Evolutionary conservation across 495 filamentous ascomycete genomes (phyloP), one percentile per base, ranked within the genome.

Genomic region (Elaphomyces granulatus): DNA sequence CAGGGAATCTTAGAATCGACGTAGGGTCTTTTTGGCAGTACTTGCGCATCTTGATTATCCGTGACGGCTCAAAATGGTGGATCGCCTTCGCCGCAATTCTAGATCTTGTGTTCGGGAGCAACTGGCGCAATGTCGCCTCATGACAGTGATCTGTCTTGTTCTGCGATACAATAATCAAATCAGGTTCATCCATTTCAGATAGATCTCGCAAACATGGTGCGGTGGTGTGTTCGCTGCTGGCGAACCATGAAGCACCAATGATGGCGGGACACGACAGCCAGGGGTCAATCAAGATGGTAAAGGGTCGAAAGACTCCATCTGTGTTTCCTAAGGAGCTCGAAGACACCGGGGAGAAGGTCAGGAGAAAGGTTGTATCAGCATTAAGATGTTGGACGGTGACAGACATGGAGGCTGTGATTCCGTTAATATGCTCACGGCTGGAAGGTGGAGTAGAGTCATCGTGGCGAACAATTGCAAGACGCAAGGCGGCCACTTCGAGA

Each of bases 121-220:
- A 59, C 44, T 78, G 69, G 16, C 62, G 67, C 14, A 85, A 55
- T 1, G 81, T 83, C 28, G 69, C 67, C 51, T 77, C 62, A 46
- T 83, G 73, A 54, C 78, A 83, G 45, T 85, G 81, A 44, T 82
- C 79, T 2, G 66, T 68, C 49, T 81, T 81, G 42, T 72, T 61
- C 48, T 84, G 81, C n/a, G 70, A 76, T 23, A 83, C 66, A 38
- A 86, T 58, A 37, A 84, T 68, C 8, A 83, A 44, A 47, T 83
- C 74, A 3, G 75, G 77, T 37, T 70, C 60, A 0, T 69, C 61
- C 10, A 86, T 62, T 15, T 83, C 70, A 1, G 58, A 53, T 4
- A 84, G 60, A 6, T 77, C 74, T 3, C 60, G 56, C 38, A 83
- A 64, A 47, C 68, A 76, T 18, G 75, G 61, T 34, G 59, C 55